Percentiles rank a stretch among this genome's conserved stretches.
phyloP scores from a whole-genome alignment of 495 filamentous ascomycete genomes.

The Peziza echinospora region DNA sequence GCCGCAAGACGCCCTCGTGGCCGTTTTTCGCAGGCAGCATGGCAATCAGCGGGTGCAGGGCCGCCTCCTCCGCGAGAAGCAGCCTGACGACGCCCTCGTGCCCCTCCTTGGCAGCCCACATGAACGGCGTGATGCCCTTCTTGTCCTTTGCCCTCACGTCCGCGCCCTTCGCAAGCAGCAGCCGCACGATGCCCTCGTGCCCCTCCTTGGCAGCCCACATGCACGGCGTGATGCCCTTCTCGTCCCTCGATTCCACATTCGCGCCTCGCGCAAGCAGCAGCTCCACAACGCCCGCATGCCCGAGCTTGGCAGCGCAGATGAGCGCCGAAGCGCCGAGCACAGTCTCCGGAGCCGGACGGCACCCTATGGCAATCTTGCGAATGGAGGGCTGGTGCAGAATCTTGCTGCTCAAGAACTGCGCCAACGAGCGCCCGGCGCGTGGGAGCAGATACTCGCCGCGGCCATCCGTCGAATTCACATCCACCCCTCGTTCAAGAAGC shows the following conservation, averaged over 20 bases:
- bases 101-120: conserved; percentile 3
- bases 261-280: not conserved
- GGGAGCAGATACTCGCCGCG: no score
- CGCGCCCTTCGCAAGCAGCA: not conserved
- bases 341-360: no score
- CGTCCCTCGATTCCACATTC: conserved; percentile 3
- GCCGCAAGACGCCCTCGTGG: not conserved
- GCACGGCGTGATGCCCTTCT: conserved; percentile 8
- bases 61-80: not conserved
- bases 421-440: no score
- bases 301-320: not conserved
- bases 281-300: not conserved
- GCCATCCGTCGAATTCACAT: conserved; percentile 5
- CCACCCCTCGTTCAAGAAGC: not conserved
- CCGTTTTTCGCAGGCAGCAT: not conserved
- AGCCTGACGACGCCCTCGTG: not conserved
- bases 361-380: no score
- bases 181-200: not conserved
- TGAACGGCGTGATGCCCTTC: conserved; percentile 7
- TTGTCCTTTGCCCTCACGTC: conserved; percentile 6
- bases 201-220: not conserved
- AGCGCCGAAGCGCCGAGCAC: conserved; percentile 6
- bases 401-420: no score
- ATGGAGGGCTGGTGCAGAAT: no score
- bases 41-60: no score